A percentile compares a stretch with the other conserved stretches of the same genome.
These are phyloP conservation scores for Piromyces finnis DNA, from an alignment of 192 early-diverging fungal genomes.

Conservation along the genomic window DNA sequence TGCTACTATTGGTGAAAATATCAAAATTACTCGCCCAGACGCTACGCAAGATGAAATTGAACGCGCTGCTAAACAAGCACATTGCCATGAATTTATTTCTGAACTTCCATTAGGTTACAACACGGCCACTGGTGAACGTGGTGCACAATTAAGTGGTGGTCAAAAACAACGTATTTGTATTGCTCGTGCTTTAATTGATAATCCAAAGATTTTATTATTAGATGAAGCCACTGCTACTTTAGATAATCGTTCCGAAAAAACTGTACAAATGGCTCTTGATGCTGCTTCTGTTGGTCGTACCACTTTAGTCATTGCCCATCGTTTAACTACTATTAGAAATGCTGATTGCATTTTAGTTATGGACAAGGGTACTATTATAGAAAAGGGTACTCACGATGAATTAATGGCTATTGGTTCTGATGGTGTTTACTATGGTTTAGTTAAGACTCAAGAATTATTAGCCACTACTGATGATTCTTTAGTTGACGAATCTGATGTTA, in stretches of 20 bases:
- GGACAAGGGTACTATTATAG: background rate
- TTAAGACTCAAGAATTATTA: background rate
- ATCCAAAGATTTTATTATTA: background rate
- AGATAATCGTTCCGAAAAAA: background rate
- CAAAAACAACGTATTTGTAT: slow-evolving; percentile 5
- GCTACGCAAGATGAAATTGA: background rate
- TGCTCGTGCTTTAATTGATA: slow-evolving; percentile 1
- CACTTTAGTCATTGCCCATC: background rate
- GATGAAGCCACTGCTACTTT: background rate
- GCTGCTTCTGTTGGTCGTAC: background rate
- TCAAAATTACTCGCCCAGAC: background rate
- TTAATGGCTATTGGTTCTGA: background rate
- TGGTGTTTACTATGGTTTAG: background rate
- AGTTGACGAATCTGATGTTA: background rate
- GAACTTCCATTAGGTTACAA: slow-evolving; percentile 65
- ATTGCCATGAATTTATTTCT: slow-evolving; percentile 59
- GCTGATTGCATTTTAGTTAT: background rate
- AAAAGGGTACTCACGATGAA: background rate
- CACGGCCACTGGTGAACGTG: slow-evolving; percentile 61
- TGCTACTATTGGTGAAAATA: background rate
- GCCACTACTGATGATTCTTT: background rate
- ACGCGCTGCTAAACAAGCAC: background rate
- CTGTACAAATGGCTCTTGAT: background rate
- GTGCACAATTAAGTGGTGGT: slow-evolving; percentile 3
- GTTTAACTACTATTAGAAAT: background rate